Base-by-base conservation (phyloP, 208 protist genomes). In the Trypanosoma melophagium region DNA sequence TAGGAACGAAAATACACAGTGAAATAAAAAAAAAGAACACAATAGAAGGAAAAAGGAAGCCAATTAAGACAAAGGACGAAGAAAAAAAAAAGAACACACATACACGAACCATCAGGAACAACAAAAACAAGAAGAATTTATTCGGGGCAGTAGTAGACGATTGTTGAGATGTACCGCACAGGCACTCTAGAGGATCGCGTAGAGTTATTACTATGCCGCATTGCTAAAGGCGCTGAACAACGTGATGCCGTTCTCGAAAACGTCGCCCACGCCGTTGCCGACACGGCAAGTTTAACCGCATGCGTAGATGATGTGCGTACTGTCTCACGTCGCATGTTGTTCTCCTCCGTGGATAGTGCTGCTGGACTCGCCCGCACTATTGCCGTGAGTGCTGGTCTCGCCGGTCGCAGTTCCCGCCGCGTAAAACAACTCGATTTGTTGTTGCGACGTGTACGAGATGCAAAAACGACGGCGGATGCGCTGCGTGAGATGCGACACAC, bases 131-230 rank as follows among this genome's bases (percentile, higher is more conserved):
- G 19, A 55, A 9, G 16, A 10, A 14, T 3, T 10, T n/a, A 17
- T 40, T 59, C 42, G 3, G 28, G 19, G 28, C 16, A 17, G 9
- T 47, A 47, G 9, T 38, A n/a, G 1, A 21, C 16, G 41, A 40
- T 13, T 10, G 7, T 3, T 16, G 8, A 10, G 21, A 28, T 85
- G 67, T 71, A 71, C 45, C 65, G 68, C 38, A 71, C 81, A 24
- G 80, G 81, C 16, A 73, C 65, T 54, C 59, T 89, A 3, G 83
- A 92, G 41, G 83, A 87, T 60, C 80, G 76, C 51, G 71, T 75
- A 22, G 81, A 89, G 21, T 72, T 71, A 42, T 58, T 86, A 2
- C 60, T 93, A 59, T 81, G 78, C 51, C 81, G 73, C 35, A 71
- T 89, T 28, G 67, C 74, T 44, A 80, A 87, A 53, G 50, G 56